Conservation (phyloP, 2,329 filamentous ascomycete genomes). For the Aspergillus calidoustus region DNA sequence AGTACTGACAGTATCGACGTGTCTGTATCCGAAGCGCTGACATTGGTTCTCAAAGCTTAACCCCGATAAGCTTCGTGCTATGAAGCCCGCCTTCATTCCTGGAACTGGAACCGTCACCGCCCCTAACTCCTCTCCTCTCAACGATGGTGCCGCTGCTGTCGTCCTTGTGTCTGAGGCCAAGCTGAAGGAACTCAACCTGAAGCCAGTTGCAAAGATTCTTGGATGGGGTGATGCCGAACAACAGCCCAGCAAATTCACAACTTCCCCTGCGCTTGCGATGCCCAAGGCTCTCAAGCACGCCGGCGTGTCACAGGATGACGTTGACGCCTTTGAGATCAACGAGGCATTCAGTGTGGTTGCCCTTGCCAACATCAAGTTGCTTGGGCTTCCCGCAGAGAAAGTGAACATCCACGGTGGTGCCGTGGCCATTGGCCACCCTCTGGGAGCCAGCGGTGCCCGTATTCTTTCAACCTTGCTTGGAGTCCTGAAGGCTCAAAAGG, state of each 20-base stretch:
- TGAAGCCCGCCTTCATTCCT: constrained; percentile 81
- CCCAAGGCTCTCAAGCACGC: constrained; percentile 98
- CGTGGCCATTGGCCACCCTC: constrained; percentile 92
- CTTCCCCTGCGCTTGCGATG: constrained; percentile 88
- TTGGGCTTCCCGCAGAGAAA: constrained; percentile 77
- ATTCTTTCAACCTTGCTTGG: constrained; percentile 89
- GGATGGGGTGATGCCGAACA: constrained; percentile 96
- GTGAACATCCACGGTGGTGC: constrained; percentile 96
- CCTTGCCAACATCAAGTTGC: constrained; percentile 92
- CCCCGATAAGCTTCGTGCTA: constrained; percentile 77
- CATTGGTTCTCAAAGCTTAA: constrained; percentile 59
- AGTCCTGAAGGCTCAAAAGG: constrained; percentile 87
- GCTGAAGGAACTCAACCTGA: constrained; percentile 87
- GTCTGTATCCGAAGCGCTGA: background rate
- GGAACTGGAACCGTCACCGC: constrained; percentile 85
- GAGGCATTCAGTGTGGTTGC: constrained; percentile 98
- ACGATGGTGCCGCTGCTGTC: constrained; percentile 89
- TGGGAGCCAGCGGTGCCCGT: constrained; percentile 90
- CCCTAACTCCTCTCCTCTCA: constrained; percentile 94
- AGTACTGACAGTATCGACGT: constrained; percentile 30
- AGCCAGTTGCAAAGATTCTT: constrained; percentile 92
- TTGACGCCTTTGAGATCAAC: constrained; percentile 98
- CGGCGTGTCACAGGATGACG: constrained; percentile 72
- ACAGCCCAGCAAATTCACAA: constrained; percentile 93
- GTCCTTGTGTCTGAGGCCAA: constrained; percentile 94